phyloP scores from a whole-genome alignment of 805 yeast species.

The Kazachstania psychrophila region DNA sequence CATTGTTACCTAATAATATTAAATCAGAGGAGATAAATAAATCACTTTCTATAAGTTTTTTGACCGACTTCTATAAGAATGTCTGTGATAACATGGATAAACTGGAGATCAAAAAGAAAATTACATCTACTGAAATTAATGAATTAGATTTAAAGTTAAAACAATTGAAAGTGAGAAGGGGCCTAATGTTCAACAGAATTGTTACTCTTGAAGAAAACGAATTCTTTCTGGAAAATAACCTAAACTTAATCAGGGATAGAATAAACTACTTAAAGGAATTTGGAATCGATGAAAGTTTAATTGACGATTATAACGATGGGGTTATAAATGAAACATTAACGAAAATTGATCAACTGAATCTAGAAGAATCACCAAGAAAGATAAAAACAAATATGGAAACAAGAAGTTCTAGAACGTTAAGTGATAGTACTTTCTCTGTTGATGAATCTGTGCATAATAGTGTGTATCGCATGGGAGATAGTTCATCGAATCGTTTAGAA shows the following conservation, averaged over 20 bases:
- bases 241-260: constrained; percentile 37
- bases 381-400: no score
- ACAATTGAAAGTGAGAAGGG: constrained; percentile 42
- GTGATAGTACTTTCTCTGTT: neutral
- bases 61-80: constrained; percentile 32
- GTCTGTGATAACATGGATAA: constrained; percentile 42
- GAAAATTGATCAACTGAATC: no score
- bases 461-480: constrained; percentile 25
- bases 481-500: constrained; percentile 2
- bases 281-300: constrained; percentile 24
- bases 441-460: constrained; percentile 36
- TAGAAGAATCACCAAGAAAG: no score
- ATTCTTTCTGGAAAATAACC: constrained; percentile 41
- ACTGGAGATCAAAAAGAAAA: constrained; percentile 52
- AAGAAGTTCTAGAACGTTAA: constrained; percentile 3
- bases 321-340: no score
- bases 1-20: neutral
- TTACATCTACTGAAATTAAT: constrained; percentile 53
- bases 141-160: constrained; percentile 54
- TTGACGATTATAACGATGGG: constrained; percentile 11
- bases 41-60: constrained; percentile 29
- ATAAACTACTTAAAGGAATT: constrained; percentile 37
- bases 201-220: constrained; percentile 55
- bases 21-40: constrained; percentile 8
- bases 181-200: constrained; percentile 47